phyloP scores from a whole-genome alignment of 2,329 filamentous ascomycete genomes.

The Tympanopsis confertula region DNA sequence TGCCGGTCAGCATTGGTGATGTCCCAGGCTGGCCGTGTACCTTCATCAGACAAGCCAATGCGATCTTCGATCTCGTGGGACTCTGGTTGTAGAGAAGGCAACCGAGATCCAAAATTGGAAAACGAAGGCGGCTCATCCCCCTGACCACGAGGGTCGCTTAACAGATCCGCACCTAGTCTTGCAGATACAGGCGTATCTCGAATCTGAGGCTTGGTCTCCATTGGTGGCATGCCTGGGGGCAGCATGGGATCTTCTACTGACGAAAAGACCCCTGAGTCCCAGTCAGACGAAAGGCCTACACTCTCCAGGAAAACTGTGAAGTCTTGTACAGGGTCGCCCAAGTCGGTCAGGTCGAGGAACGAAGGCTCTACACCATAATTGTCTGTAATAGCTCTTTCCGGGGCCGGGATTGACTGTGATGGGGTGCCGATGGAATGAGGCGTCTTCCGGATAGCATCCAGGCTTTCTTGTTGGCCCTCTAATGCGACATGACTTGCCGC shows the following conservation, averaged over 20 bases:
- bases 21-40: conserved; percentile 28
- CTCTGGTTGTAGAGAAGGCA: conserved; percentile 32
- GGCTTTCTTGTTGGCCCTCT: conserved; percentile 26
- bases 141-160: conserved; percentile 20
- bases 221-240: conserved; percentile 15
- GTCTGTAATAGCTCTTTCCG: conserved; percentile 24
- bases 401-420: conserved; percentile 1
- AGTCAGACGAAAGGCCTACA: conserved; percentile 33
- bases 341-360: conserved; percentile 28
- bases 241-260: conserved; percentile 24
- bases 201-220: conserved; percentile 14
- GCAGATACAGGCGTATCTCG: conserved; percentile 14
- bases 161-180: conserved; percentile 23
- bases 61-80: conserved; percentile 28
- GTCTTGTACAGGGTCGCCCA: conserved; percentile 33
- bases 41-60: conserved; percentile 25
- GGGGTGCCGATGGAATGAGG: conserved; percentile 6
- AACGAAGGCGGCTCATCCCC: conserved; percentile 28
- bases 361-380: conserved; percentile 27
- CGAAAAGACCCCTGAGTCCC: conserved; percentile 32
- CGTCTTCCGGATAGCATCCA: conserved; percentile 22
- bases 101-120: conserved; percentile 31
- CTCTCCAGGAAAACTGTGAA: conserved; percentile 33
- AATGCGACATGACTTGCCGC: conserved; percentile 33
- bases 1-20: conserved; percentile 31